A percentile compares a stretch with the other conserved stretches of the same genome.
These are phyloP conservation scores for Takakia lepidozioides DNA, from an alignment of 225 moss, liverwort and hornwort species.

Conservation along the genomic window DNA sequence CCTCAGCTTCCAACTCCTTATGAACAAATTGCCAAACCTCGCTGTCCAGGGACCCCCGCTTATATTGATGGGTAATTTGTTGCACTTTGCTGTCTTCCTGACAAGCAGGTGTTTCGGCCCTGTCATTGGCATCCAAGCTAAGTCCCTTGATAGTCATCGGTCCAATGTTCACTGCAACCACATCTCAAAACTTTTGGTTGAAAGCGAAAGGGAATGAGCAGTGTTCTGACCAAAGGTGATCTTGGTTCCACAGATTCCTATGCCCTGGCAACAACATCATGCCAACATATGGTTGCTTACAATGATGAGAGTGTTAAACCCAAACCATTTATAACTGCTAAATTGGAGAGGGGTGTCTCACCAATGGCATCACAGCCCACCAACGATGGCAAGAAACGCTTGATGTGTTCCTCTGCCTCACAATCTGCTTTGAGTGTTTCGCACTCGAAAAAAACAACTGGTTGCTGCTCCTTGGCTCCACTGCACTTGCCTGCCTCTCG, in stretches of 20 bases:
- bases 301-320: background rate
- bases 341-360: slow-evolving; percentile 3
- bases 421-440: slow-evolving; percentile 48
- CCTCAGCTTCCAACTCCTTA: slow-evolving; percentile 13
- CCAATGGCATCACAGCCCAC: slow-evolving; percentile 50
- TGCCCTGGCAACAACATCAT: no score
- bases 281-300: background rate
- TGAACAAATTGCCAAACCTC: slow-evolving; percentile 22
- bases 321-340: background rate
- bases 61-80: slow-evolving; percentile 6
- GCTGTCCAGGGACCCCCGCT: slow-evolving; percentile 19
- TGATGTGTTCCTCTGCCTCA: slow-evolving; percentile 47
- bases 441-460: slow-evolving; percentile 40
- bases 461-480: slow-evolving; percentile 21
- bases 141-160: slow-evolving; percentile 38
- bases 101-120: background rate
- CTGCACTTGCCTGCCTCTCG: slow-evolving; percentile 23
- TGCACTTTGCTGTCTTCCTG: slow-evolving; percentile 1
- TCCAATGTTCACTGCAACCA: slow-evolving; percentile 40
- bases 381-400: slow-evolving; percentile 40
- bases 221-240: background rate
- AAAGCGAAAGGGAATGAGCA: background rate
- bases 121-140: slow-evolving; percentile 15
- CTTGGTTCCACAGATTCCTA: background rate
- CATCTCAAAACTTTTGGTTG: background rate